Evolutionary conservation across 2,329 filamentous ascomycete species (phyloP).

Genomic region (Periconia macrospinosa): DNA sequence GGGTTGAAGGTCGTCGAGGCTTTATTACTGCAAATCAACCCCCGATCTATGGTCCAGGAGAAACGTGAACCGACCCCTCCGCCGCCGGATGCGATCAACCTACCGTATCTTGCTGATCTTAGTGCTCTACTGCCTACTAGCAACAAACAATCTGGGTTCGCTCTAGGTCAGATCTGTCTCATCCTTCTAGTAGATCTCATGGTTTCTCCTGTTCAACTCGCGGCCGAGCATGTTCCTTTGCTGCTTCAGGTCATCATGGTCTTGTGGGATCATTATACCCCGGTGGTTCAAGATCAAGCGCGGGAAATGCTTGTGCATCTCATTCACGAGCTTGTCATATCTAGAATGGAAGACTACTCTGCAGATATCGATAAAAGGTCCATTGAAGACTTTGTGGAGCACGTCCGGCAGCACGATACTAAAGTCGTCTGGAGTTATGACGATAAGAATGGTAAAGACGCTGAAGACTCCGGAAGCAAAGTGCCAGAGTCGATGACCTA

Average conservation of each 20-base stretch:
- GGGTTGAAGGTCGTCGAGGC: conserved; percentile 95
- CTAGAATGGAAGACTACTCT: conserved; percentile 69
- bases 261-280: conserved; percentile 96
- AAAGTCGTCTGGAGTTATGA: conserved; percentile 93
- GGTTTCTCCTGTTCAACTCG: conserved; percentile 84
- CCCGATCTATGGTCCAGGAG: conserved; percentile 96
- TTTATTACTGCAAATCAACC: conserved; percentile 83
- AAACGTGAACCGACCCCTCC: conserved; percentile 59
- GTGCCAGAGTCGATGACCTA: conserved; percentile 87
- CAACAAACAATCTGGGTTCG: conserved; percentile 68
- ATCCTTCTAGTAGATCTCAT: conserved; percentile 95
- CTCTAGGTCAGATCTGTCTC: conserved; percentile 86
- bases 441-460: conserved; percentile 76
- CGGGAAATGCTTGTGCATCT: conserved; percentile 97
- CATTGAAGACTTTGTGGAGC: conserved; percentile 86
- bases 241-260: conserved; percentile 90
- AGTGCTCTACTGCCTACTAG: conserved; percentile 30
- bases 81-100: conserved; percentile 70
- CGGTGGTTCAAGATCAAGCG: conserved; percentile 93
- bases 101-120: conserved; percentile 81
- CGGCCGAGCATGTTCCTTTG: conserved; percentile 77
- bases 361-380: conserved; percentile 68
- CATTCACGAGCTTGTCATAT: conserved; percentile 92
- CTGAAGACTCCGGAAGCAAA: conserved; percentile 72
- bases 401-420: conserved; percentile 79